Base-by-base conservation (phyloP, 2,329 filamentous ascomycete species). In the Davidsoniella eucalypti region DNA sequence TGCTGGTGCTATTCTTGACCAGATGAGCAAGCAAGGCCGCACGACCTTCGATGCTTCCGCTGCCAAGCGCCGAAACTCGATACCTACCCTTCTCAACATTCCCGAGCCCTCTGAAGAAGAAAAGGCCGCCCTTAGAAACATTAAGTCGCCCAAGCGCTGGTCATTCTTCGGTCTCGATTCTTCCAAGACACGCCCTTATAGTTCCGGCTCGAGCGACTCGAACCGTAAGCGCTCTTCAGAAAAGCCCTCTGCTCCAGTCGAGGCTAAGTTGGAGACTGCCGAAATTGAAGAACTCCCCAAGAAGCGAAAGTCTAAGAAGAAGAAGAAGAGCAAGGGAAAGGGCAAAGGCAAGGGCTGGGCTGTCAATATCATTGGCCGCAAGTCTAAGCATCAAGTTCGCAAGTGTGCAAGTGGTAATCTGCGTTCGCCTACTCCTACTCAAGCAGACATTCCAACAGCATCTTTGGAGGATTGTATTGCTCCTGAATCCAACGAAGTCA, bases 281-380 rank as follows among this genome's bases (percentile, higher is more conserved):
- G 58, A 63, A n/a, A 17, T 39, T 2, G 38, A 43, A 25, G 23
- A 44, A 14, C 4, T 21, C 5, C 18, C 18, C 12, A 21, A 44
- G 8, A 69, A 67, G 60, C 87, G 85, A 65, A 84, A 84, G 61
- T 41, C 38, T n/a, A 49, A 43, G 12, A 52, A 49, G 50, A 56
- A 57, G 17, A 55, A 54, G 33, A 67, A 65, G 56, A 14, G 36
- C 8, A 64, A 63, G 44, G 62, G 64, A 50, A 69, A 67, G 60
- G 87, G 85, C 65, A 84, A 84, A 62, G 84, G 90, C 52, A 87
- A 84, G 59, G 73, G 73, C 3, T 83, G 80, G 79, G 76, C 78
- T 16, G 80, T 78, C 29, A 76, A 78, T 2, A 81, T 84, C 51
- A 67, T 87, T 6, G 75, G 76, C 14, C 69, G 75, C 4, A 83